Percentiles rank a stretch among this genome's conserved stretches.
These are phyloP conservation scores for Linderniella brevidens DNA, from an alignment of 257 asterid species.

Conservation along the genomic window DNA sequence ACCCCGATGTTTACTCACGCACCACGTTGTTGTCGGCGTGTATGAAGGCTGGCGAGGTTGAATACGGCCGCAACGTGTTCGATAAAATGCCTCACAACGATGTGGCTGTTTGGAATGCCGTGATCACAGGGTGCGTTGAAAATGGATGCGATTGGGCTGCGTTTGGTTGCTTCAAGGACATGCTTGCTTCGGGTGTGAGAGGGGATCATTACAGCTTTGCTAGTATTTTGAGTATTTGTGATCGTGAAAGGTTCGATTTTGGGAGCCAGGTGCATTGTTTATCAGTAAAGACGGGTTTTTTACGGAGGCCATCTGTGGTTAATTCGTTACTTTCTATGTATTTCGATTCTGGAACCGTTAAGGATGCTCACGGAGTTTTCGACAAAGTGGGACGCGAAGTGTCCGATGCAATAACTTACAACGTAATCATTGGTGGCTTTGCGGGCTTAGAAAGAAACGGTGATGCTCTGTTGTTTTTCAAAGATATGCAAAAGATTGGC, in stretches of 20 bases:
- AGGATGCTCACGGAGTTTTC: constrained; percentile 39
- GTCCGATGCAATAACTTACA: constrained; percentile 48
- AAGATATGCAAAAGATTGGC: constrained; percentile 31
- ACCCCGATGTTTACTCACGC: constrained; percentile 66
- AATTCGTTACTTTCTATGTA: constrained; percentile 72
- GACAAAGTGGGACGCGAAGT: constrained; percentile 29
- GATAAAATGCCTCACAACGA: constrained; percentile 38
- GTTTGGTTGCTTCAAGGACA: constrained; percentile 27
- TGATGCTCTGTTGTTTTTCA: constrained; percentile 43
- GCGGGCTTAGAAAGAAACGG: constrained; percentile 34
- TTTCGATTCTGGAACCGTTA: constrained; percentile 24
- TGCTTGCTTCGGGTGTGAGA: constrained; percentile 41
- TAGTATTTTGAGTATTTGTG: constrained; percentile 52
- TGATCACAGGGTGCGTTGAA: constrained; percentile 67
- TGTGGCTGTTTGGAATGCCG: constrained; percentile 73
- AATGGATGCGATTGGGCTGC: constrained; percentile 30
- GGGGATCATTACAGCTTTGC: constrained; percentile 67
- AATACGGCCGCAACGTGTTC: constrained; percentile 34
- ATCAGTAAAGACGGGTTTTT: constrained; percentile 44
- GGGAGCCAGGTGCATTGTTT: constrained; percentile 62
- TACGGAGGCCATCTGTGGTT: constrained; percentile 41
- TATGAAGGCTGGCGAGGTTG: constrained; percentile 51
- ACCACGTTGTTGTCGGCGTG: constrained; percentile 63
- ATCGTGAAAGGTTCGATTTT: constrained; percentile 24
- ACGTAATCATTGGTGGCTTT: constrained; percentile 53